These are phyloP conservation scores for Apostasia shenzhenica DNA, from an alignment of 106 monocot genomes.

Conservation along the genomic window DNA sequence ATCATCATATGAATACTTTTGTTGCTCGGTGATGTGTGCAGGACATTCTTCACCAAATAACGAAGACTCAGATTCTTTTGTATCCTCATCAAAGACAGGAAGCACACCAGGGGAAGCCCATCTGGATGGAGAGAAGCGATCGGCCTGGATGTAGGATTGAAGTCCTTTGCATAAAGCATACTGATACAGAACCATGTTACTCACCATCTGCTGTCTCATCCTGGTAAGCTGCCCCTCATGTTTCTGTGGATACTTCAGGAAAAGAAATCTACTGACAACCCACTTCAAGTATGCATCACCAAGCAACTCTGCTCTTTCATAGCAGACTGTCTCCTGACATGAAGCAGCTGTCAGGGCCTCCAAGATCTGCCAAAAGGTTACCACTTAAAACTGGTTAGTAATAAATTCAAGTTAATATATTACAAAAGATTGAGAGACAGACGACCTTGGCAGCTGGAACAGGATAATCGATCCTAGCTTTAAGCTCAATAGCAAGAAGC, in stretches of 20 bases:
- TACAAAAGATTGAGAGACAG: neutral
- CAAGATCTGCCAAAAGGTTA: slow-evolving; percentile 52
- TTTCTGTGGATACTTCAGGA: slow-evolving; percentile 93
- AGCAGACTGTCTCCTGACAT: slow-evolving; percentile 94
- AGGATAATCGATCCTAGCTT: slow-evolving; percentile 69
- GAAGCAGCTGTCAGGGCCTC: slow-evolving; percentile 99
- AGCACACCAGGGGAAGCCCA: slow-evolving; percentile 98
- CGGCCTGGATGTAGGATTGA: slow-evolving; percentile 95
- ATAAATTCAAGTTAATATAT: neutral
- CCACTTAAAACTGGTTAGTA: neutral
- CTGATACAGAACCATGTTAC: slow-evolving; percentile 91
- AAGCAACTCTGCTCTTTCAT: slow-evolving; percentile 93
- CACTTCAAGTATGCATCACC: slow-evolving; percentile 98
- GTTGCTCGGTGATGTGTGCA: slow-evolving; percentile 4
- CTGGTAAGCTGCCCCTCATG: slow-evolving; percentile 97
- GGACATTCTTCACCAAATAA: slow-evolving; percentile 34
- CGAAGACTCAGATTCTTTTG: slow-evolving; percentile 42
- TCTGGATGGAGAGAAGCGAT: slow-evolving; percentile 86
- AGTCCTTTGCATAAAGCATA: slow-evolving; percentile 81
- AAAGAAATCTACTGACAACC: slow-evolving; percentile 98
- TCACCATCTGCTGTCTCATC: slow-evolving; percentile 99
- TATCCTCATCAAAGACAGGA: slow-evolving; percentile 95
- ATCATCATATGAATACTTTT: slow-evolving; percentile 33
- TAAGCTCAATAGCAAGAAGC: slow-evolving; percentile 91
- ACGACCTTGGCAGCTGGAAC: slow-evolving; percentile 74